Conservation (phyloP, 371 early-diverging fungal genomes). For the Actinomortierella wolfii region DNA sequence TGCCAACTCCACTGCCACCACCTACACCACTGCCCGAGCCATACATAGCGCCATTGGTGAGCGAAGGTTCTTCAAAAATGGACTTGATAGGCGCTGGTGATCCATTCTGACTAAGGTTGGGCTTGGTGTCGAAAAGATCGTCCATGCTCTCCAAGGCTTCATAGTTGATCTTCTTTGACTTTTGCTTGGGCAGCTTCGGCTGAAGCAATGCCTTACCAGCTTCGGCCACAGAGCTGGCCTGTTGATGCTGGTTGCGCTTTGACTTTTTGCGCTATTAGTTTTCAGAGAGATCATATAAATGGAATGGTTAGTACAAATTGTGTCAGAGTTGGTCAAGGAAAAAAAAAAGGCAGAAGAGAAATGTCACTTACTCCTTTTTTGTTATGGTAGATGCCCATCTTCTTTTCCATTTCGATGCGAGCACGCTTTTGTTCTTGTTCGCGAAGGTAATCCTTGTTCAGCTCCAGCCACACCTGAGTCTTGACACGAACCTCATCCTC, state of each 20-base stretch:
- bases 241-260: conserved; percentile 37
- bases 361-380: conserved; percentile 48
- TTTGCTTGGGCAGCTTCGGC: conserved; percentile 57
- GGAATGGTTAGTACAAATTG: conserved; percentile 5
- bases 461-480: conserved; percentile 82
- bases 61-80: conserved; percentile 41
- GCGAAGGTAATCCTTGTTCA: conserved; percentile 85
- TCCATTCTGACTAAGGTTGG: conserved; percentile 7
- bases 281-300: conserved; percentile 6
- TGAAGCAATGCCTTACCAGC: conserved; percentile 75
- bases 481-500: conserved; percentile 80
- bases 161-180: conserved; percentile 92
- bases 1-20: neutral
- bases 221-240: conserved; percentile 67
- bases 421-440: conserved; percentile 62
- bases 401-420: conserved; percentile 52
- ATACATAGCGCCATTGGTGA: conserved; percentile 17
- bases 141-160: conserved; percentile 69
- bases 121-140: conserved; percentile 64
- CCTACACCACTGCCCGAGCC: neutral
- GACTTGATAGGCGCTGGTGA: conserved; percentile 35
- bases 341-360: conserved; percentile 1
- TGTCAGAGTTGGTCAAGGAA: neutral
- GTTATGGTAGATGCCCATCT: conserved; percentile 51
- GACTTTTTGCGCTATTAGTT: conserved; percentile 37